Evolutionary conservation across 2,329 filamentous ascomycete genomes (phyloP), one percentile per base, ranked within the genome.

Genomic region (Didymosphaeria variabile): DNA sequence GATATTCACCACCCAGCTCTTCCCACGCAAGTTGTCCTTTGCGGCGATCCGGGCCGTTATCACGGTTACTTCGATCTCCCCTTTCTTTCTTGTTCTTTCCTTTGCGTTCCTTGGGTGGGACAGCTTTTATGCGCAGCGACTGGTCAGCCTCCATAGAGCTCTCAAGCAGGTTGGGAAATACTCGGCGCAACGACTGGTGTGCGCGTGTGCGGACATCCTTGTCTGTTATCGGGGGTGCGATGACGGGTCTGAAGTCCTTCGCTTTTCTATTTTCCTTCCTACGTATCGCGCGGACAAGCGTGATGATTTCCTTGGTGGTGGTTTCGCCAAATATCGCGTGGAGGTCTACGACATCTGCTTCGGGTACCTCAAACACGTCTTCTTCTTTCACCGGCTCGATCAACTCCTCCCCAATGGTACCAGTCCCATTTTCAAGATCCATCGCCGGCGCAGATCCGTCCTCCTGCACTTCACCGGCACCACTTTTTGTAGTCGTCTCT

Each of bases 121-220:
- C 80, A 32, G 85, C 80, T 34, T 84, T 84, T 64, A 91, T 84
- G n/a, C 82, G 79, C 57, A 91, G 86, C 7, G 83, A 84, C 29
- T 91, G 91, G 50, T 91, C 87, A 60, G 90, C 88, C 62, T 90
- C 87, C 49, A 93, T 96, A 19, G 83, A 83, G 1, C 92, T 96
- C 60, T 97, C 92, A 54, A 97, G 84, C 58, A 87, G 86, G 2
- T 89, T 90, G n/a, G 83, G 82, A 77, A 97, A 97, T 62, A 97
- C 90, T 44, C 90, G 89, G 29, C 94, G 91, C 49, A 97, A 82
- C 9, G 83, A 81, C 66, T 87, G 81, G 73, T 92, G 90, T 8
- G 91, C 85, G 63, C 85, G 81, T 40, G 87, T 88, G 8, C 90
- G 87, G 58, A 83, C 74, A 19, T 85, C 84, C 65, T 89, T 88